phyloP scores from a whole-genome alignment of 176 grass and related monocot genomes.

The barley (Hordeum vulgare) region DNA sequence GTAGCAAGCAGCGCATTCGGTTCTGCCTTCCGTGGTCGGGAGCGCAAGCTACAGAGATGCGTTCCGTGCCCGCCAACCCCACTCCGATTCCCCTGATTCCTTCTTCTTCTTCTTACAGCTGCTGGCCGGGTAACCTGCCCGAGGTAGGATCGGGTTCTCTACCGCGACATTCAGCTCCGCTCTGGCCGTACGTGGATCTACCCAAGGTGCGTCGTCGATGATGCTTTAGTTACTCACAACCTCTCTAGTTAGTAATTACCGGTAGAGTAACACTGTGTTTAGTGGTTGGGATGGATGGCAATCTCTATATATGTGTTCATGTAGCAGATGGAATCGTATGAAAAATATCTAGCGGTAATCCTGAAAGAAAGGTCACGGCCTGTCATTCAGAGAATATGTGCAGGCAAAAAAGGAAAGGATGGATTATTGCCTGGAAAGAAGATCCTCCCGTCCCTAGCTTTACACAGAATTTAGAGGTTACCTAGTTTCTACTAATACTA shows the following conservation, averaged over 20 bases:
- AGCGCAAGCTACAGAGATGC: neutral
- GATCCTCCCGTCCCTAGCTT: neutral
- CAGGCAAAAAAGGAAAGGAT: neutral
- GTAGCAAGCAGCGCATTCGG: neutral
- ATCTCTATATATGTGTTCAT: neutral
- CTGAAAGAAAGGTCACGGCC: neutral
- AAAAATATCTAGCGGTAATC: neutral
- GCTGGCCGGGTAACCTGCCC: neutral
- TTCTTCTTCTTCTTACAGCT: neutral
- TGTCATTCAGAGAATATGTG: neutral
- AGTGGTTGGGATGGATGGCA: neutral
- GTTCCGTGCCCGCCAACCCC: neutral
- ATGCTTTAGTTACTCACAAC: neutral
- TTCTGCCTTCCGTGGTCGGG: conserved; percentile 16
- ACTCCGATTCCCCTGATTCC: neutral
- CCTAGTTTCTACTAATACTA: neutral
- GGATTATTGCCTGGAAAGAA: neutral
- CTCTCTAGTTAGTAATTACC: neutral
- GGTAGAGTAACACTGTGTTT: no score
- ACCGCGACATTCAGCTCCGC: neutral
- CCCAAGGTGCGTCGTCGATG: neutral
- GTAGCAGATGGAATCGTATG: neutral
- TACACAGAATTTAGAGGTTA: neutral
- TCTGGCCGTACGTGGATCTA: neutral
- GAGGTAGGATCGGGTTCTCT: neutral